Percentiles rank a stretch among this genome's conserved stretches.
Evolutionary conservation across 345 rosid genomes (phyloP).

Genomic region (Camelina neglecta): DNA sequence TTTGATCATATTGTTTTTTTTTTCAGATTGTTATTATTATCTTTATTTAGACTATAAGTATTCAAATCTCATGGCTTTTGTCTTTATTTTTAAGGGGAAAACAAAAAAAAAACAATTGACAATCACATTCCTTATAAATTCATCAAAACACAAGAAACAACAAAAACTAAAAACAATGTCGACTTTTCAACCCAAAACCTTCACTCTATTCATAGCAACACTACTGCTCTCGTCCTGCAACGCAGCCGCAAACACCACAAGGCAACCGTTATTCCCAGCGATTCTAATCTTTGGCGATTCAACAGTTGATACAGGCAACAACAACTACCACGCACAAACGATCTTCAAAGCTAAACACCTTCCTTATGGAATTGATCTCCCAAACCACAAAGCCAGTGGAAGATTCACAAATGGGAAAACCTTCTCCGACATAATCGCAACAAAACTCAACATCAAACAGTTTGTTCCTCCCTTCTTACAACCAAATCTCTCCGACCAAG

Average conservation of each 20-base stretch:
- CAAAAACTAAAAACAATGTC: neutral
- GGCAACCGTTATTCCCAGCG: neutral
- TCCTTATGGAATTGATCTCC: neutral
- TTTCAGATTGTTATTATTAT: neutral
- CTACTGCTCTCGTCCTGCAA: neutral
- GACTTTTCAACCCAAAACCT: neutral
- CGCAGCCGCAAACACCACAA: neutral
- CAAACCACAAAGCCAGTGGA: neutral
- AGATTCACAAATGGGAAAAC: neutral
- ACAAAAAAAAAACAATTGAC: neutral
- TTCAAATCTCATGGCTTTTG: neutral
- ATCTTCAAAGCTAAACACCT: neutral
- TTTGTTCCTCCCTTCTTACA: conserved; percentile 6
- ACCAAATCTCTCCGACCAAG: conserved; percentile 5
- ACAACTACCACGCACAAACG: conserved; percentile 9
- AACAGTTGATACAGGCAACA: neutral
- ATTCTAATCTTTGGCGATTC: conserved; percentile 4
- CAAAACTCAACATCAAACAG: conserved; percentile 5
- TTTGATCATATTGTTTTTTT: neutral
- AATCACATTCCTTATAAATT: neutral
- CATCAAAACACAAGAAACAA: neutral
- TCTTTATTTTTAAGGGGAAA: neutral
- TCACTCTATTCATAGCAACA: neutral
- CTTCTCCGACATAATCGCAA: neutral
- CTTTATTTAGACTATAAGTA: neutral